phyloP scores from a whole-genome alignment of 164 flowering plant species.

The Umbellularia californica region DNA sequence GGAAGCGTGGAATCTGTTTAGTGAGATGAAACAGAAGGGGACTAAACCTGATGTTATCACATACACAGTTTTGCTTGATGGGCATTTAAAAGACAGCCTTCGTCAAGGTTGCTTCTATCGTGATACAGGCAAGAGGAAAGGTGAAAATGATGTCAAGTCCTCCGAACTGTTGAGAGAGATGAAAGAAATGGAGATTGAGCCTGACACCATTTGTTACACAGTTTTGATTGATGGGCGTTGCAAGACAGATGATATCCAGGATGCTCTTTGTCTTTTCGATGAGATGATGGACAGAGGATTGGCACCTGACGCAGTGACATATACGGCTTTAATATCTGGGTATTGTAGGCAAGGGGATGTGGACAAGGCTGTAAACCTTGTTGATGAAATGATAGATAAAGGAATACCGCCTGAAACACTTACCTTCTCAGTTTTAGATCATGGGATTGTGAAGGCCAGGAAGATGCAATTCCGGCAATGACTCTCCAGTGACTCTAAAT shows the following conservation, averaged over 20 bases:
- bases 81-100: conserved; percentile 20
- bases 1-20: conserved; percentile 49
- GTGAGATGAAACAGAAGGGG: conserved; percentile 61
- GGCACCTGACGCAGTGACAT: conserved; percentile 59
- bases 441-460: conserved; percentile 18
- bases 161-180: conserved; percentile 37
- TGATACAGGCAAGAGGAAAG: background rate
- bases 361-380: conserved; percentile 43
- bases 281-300: conserved; percentile 59
- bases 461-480: conserved; percentile 10
- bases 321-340: conserved; percentile 54
- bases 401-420: conserved; percentile 41
- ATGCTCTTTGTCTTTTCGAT: conserved; percentile 45
- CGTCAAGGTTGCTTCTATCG: conserved; percentile 3
- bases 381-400: conserved; percentile 39
- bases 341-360: conserved; percentile 42
- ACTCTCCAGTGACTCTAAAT: background rate
- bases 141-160: conserved; percentile 11
- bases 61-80: conserved; percentile 67
- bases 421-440: conserved; percentile 12
- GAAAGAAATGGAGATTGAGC: conserved; percentile 36
- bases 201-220: conserved; percentile 60
- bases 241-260: conserved; percentile 38
- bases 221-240: conserved; percentile 54
- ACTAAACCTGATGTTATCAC: conserved; percentile 60